Evolutionary conservation across 306 rosid species (phyloP).

Genomic region (Acmispon strigosus): DNA sequence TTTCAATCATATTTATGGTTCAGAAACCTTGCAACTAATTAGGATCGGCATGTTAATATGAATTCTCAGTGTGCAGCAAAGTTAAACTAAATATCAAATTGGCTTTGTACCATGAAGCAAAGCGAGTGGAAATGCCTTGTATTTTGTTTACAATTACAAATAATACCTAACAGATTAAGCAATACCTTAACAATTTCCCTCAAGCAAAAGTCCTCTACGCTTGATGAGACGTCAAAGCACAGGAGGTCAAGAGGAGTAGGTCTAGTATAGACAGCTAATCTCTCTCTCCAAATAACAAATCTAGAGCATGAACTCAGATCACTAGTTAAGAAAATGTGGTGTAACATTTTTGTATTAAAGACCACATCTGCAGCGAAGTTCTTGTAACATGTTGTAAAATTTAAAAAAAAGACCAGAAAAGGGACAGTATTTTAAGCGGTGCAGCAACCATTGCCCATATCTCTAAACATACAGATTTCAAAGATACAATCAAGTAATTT

Average conservation of each 20-base stretch:
- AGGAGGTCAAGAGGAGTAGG: background rate
- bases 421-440: background rate
- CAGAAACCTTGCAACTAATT: background rate
- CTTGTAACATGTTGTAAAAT: background rate
- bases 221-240: background rate
- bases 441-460: background rate
- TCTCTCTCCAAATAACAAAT: no score
- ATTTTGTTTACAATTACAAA: background rate
- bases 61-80: background rate
- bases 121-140: background rate
- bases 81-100: background rate
- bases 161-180: background rate
- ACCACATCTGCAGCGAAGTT: background rate
- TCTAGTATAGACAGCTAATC: no score
- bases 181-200: background rate
- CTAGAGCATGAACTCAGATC: no score
- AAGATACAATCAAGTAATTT: background rate
- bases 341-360: background rate
- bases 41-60: background rate
- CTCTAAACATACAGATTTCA: background rate
- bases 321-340: background rate
- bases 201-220: background rate
- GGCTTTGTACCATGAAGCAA: background rate
- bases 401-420: background rate
- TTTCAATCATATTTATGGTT: conserved; percentile 1